Conservation (phyloP, 768 basidiomycete species). For the Macrolepiota albuminosa region DNA sequence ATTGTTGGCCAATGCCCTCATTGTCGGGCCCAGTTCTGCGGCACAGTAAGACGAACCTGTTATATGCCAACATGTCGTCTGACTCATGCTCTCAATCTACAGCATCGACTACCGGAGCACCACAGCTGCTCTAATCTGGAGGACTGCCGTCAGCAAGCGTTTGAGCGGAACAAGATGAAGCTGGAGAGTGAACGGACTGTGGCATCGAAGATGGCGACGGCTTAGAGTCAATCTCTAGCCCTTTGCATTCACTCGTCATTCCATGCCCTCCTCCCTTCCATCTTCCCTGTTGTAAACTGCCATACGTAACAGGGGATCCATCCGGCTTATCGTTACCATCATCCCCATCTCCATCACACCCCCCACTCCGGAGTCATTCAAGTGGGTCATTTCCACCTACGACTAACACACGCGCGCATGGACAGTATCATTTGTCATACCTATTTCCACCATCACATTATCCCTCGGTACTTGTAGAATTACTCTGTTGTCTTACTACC, state of each 20-base stretch:
- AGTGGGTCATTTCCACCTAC: neutral
- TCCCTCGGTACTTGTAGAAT: conserved; percentile 13
- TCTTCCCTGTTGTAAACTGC: conserved; percentile 8
- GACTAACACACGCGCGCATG: conserved; percentile 1
- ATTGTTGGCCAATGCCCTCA: conserved; percentile 84
- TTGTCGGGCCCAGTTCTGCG: conserved; percentile 76
- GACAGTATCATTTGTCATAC: conserved; percentile 6
- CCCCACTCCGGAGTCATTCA: neutral
- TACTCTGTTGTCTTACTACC: conserved; percentile 10
- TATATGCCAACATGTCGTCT: conserved; percentile 8
- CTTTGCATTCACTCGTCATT: conserved; percentile 1
- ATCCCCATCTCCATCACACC: conserved; percentile 3
- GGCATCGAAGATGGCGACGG: conserved; percentile 80
- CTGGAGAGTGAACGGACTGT: conserved; percentile 87
- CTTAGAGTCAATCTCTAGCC: conserved; percentile 32
- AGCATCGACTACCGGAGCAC: conserved; percentile 90
- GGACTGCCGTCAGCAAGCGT: conserved; percentile 83
- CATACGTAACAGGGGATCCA: neutral
- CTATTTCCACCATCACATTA: conserved; percentile 4
- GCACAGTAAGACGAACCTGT: conserved; percentile 48
- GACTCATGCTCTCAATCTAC: conserved; percentile 14
- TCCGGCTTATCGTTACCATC: neutral
- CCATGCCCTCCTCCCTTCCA: conserved; percentile 9
- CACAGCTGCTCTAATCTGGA: conserved; percentile 81
- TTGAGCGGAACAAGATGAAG: conserved; percentile 83